A percentile compares a stretch with the other conserved stretches of the same genome.
Evolutionary conservation across 208 protist species (phyloP).

Genomic region (Trypanosomatidae sp.): DNA sequence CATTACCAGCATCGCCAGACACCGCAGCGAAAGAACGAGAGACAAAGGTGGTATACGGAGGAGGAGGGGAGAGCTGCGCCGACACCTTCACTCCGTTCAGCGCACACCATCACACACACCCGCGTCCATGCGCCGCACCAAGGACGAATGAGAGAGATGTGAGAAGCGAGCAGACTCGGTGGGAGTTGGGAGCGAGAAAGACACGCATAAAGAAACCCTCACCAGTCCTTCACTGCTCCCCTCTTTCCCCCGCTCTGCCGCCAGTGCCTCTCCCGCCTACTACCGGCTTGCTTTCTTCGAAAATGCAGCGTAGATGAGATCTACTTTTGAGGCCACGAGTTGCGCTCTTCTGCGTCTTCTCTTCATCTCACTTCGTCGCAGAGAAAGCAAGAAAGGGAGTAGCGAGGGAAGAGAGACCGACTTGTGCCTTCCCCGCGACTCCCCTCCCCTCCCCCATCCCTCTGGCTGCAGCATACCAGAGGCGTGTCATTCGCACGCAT

Average conservation of each 20-base stretch:
- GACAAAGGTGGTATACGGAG: neutral
- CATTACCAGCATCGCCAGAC: neutral
- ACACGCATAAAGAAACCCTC: neutral
- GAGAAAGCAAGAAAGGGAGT: neutral
- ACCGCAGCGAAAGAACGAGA: neutral
- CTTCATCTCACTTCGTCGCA: neutral
- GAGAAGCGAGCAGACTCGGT: neutral
- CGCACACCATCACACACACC: conserved; percentile 16
- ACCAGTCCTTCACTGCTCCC: neutral
- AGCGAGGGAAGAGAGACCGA: neutral
- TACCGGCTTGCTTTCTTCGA: neutral
- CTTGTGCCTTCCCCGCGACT: neutral
- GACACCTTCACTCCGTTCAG: neutral
- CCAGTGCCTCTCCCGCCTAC: neutral
- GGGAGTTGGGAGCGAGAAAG: neutral
- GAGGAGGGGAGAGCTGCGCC: neutral
- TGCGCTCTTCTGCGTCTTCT: too few species aligned
- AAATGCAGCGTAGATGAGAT: too few species aligned
- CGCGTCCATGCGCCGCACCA: conserved; percentile 1
- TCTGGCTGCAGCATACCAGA: neutral
- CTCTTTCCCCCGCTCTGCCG: neutral
- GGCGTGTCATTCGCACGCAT: neutral
- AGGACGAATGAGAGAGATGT: neutral
- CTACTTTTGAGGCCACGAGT: too few species aligned
- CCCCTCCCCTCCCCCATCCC: neutral